Evolutionary conservation across 805 yeast genomes (phyloP).

Genomic region (Ogataea paraovalis): DNA sequence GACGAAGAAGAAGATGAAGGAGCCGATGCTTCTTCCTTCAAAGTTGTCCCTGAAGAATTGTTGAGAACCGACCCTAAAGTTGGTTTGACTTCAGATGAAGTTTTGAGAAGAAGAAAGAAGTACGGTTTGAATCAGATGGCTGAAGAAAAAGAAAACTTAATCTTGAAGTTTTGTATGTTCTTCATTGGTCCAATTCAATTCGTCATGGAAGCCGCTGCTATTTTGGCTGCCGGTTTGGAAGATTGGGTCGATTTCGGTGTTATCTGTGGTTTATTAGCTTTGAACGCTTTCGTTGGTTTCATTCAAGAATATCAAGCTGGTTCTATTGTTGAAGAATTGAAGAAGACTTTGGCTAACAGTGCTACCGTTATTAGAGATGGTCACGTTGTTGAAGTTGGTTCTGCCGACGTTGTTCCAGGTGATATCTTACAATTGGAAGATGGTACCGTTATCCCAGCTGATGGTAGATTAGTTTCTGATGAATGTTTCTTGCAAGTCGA

Average conservation of each 20-base stretch:
- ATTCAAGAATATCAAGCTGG: conserved; percentile 97
- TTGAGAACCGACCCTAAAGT: conserved; percentile 74
- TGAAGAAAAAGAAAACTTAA: conserved; percentile 77
- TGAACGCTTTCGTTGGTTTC: conserved; percentile 94
- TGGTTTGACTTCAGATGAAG: conserved; percentile 80
- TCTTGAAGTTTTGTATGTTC: conserved; percentile 79
- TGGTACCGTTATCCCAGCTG: conserved; percentile 90
- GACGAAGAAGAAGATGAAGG: conserved; percentile 50
- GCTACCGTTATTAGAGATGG: conserved; percentile 87
- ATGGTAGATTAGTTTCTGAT: conserved; percentile 85
- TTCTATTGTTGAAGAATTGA: conserved; percentile 93
- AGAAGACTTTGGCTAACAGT: conserved; percentile 89
- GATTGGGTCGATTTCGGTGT: conserved; percentile 99
- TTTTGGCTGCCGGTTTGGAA: conserved; percentile 91
- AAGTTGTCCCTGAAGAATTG: conserved; percentile 82
- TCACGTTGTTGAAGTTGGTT: conserved; percentile 65
- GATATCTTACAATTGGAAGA: conserved; percentile 89
- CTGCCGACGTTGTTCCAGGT: conserved; percentile 92
- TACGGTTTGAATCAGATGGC: conserved; percentile 88
- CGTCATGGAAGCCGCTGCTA: conserved; percentile 97
- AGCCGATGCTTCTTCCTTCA: conserved; percentile 53
- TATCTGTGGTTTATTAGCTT: conserved; percentile 77
- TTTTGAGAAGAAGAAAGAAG: conserved; percentile 79
- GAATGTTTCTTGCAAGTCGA: conserved; percentile 86
- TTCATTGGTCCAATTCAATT: conserved; percentile 95